Evolutionary conservation across 805 yeast genomes (phyloP).

Genomic region (Ogataea ganodermae): DNA sequence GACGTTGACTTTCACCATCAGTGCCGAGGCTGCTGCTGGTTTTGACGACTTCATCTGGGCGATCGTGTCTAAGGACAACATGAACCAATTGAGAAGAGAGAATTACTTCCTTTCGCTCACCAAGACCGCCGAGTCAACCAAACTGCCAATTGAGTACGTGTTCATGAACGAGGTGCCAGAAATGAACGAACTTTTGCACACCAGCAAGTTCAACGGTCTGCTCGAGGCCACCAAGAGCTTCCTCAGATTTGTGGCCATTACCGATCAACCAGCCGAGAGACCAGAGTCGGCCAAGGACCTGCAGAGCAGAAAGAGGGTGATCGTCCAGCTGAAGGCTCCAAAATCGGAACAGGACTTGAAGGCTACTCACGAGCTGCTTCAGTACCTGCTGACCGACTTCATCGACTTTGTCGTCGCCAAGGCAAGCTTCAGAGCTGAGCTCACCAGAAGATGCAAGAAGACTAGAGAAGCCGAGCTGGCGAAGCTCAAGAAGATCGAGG

Average conservation of each 20-base stretch:
- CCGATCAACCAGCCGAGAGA: constrained; percentile 78
- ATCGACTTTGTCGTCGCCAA: constrained; percentile 36
- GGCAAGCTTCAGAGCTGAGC: constrained; percentile 68
- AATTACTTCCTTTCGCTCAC: constrained; percentile 86
- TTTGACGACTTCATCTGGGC: constrained; percentile 79
- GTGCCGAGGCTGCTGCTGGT: constrained; percentile 40
- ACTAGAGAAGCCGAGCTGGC: constrained; percentile 74
- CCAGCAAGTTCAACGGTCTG: constrained; percentile 50
- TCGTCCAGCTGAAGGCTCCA: constrained; percentile 57
- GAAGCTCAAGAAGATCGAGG: constrained; percentile 70
- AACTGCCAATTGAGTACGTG: constrained; percentile 73
- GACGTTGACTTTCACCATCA: constrained; percentile 60
- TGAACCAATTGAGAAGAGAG: constrained; percentile 73
- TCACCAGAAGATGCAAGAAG: constrained; percentile 71
- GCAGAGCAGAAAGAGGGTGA: constrained; percentile 52
- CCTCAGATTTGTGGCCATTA: constrained; percentile 71
- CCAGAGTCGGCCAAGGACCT: constrained; percentile 64
- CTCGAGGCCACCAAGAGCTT: constrained; percentile 40
- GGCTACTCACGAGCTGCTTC: constrained; percentile 60
- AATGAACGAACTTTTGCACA: constrained; percentile 64
- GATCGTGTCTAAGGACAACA: constrained; percentile 78
- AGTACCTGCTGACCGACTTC: constrained; percentile 49
- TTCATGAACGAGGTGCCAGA: constrained; percentile 90
- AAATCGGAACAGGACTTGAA: constrained; percentile 50
- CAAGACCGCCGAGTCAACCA: constrained; percentile 69